Evolutionary conservation across 192 early-diverging fungal genomes (phyloP).

Genomic region (Coemansia sp.): DNA sequence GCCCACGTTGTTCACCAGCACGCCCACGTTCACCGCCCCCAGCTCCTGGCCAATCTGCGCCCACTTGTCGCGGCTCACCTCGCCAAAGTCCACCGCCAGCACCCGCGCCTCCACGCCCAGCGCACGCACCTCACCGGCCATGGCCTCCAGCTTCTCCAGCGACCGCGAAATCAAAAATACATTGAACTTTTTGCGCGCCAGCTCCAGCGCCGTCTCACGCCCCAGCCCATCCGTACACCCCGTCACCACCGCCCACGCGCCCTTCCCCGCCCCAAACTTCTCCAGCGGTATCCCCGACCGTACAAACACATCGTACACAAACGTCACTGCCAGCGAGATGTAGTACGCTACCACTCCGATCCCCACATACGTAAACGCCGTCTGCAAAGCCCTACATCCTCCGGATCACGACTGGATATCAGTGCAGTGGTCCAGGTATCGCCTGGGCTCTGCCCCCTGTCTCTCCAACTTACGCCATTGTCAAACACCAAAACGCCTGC

Average conservation of each 20-base stretch:
- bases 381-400: conserved; percentile 37
- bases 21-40: conserved; percentile 43
- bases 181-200: conserved; percentile 80
- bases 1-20: conserved; percentile 91
- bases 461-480: no score
- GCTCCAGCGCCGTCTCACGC: conserved; percentile 86
- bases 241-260: conserved; percentile 70
- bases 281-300: conserved; percentile 32
- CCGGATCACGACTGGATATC: no score
- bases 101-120: conserved; percentile 60
- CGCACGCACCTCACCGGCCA: conserved; percentile 58
- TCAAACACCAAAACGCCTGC: no score
- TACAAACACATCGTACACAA: conserved; percentile 41
- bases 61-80: conserved; percentile 53
- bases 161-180: conserved; percentile 79
- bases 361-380: conserved; percentile 32
- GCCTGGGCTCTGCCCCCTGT: no score
- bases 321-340: conserved; percentile 26
- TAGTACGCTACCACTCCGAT: conserved; percentile 47
- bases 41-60: conserved; percentile 55
- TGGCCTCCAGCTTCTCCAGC: conserved; percentile 66
- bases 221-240: conserved; percentile 97
- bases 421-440: no score
- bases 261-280: conserved; percentile 46
- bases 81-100: conserved; percentile 77